Evolutionary conservation across 2,329 filamentous ascomycete species (phyloP).

Genomic region (Ceratocystis colombiana): DNA sequence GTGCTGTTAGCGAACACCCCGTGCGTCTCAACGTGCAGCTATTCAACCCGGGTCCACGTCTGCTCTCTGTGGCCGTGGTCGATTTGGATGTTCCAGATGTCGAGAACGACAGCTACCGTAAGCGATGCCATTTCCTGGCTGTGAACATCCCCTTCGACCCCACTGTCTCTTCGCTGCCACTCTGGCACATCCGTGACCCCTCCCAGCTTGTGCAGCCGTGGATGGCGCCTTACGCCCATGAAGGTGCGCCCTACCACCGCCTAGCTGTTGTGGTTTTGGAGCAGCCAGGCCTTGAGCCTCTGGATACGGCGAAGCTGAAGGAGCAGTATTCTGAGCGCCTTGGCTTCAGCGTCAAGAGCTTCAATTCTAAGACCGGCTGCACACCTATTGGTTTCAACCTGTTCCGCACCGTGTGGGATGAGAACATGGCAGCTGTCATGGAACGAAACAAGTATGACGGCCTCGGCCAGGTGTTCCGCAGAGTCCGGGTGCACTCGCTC

Average conservation of each 20-base stretch:
- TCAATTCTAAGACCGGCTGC: slow-evolving; percentile 59
- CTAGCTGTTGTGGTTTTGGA: slow-evolving; percentile 74
- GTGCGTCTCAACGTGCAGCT: slow-evolving; percentile 73
- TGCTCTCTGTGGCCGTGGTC: slow-evolving; percentile 75
- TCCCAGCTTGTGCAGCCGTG: slow-evolving; percentile 66
- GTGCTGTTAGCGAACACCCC: slow-evolving; percentile 58
- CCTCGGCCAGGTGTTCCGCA: slow-evolving; percentile 74
- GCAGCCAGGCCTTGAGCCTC: slow-evolving; percentile 52
- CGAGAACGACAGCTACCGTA: slow-evolving; percentile 63
- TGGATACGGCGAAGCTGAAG: slow-evolving; percentile 51
- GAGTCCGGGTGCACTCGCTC: slow-evolving; percentile 60
- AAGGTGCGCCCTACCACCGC: slow-evolving; percentile 84
- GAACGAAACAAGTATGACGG: slow-evolving; percentile 62
- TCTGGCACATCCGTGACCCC: slow-evolving; percentile 49
- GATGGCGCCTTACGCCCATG: slow-evolving; percentile 77
- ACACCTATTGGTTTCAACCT: slow-evolving; percentile 71
- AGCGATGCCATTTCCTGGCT: slow-evolving; percentile 80
- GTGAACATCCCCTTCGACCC: slow-evolving; percentile 49
- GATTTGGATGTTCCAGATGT: slow-evolving; percentile 83
- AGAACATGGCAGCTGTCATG: slow-evolving; percentile 81
- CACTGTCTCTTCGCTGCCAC: slow-evolving; percentile 50
- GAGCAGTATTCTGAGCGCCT: slow-evolving; percentile 47
- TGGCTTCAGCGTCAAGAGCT: slow-evolving; percentile 63
- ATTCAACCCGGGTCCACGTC: slow-evolving; percentile 69
- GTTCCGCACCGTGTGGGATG: slow-evolving; percentile 86